Base-by-base conservation (phyloP, 106 monocot genomes). In the Xerophyta viscosa region DNA sequence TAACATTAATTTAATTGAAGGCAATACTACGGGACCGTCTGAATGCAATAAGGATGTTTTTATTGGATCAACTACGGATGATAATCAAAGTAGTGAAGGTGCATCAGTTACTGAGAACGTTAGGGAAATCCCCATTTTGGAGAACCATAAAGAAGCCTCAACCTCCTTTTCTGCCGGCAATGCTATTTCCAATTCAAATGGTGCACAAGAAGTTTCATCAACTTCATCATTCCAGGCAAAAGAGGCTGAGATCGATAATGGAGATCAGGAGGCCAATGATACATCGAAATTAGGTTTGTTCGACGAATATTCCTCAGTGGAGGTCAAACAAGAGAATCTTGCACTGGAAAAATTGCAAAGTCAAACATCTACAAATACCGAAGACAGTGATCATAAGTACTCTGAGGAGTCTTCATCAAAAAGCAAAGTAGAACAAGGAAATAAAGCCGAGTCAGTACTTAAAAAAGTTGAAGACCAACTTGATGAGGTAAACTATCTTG, bases 391-490 rank as follows among this genome's bases (percentile, higher is more conserved):
- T 15, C 39, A 39, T n/a, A n/a, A n/a, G n/a, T n/a, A n/a, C n/a
- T n/a, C n/a, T n/a, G n/a, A n/a, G n/a, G n/a, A 39, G 3, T 39
- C 6, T 41, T 59, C 59, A 41, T 37, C 60, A 52, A 67, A 37
- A 27, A 27, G 24, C 20, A 71, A 66, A 37, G 72, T 69, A 33
- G 67, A 58, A 27, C 71, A 66, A 7, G 68, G 68, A 30, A 27
- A 64, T 27, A 65, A 66, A 58, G 44, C 52, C 56, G 62, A 68
- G 41, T 18, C 62, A 13, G 60, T 67, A 43, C 42, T 42, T 11
- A 36, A 61, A 46, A 81, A 79, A 79, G 62, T 81, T 10, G 81
- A 78, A 65, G 94, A 96, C 15, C 88, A 96, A 53, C 78, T 96
- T 69, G 88, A 96, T 54, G 94, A 96, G 88, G 94, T 94, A 62